A percentile compares a stretch with the other conserved stretches of the same genome.
phyloP scores from a whole-genome alignment of 2,329 filamentous ascomycete species.

The Aspergillus sp. region DNA sequence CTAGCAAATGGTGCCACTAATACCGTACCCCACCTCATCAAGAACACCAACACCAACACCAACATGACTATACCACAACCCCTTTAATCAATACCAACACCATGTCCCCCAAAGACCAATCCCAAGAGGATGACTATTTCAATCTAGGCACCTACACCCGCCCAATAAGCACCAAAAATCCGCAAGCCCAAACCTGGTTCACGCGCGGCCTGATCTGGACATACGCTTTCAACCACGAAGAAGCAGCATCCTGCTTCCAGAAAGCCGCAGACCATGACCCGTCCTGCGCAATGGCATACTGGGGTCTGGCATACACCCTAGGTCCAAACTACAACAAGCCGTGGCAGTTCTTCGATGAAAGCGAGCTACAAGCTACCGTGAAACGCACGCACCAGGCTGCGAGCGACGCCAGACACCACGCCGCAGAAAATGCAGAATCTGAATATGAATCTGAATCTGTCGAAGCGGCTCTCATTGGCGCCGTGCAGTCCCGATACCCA shows the following conservation, averaged over 20 bases:
- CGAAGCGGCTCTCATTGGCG: constrained; percentile 64
- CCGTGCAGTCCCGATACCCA: constrained; percentile 64
- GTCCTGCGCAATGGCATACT: constrained; percentile 40
- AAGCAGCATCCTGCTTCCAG: constrained; percentile 38
- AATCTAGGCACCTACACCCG: constrained; percentile 37
- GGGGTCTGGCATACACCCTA: constrained; percentile 59
- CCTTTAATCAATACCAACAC: too few relatives aligned
- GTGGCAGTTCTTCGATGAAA: constrained; percentile 67
- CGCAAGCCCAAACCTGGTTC: constrained; percentile 35
- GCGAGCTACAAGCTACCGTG: constrained; percentile 55
- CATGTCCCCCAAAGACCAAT: not conserved
- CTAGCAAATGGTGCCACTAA: not conserved
- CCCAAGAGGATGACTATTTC: constrained; percentile 21
- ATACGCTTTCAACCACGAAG: constrained; percentile 43
- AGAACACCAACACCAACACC: not conserved
- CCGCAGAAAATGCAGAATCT: constrained; percentile 5
- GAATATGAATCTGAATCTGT: constrained; percentile 23
- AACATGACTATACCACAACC: not conserved
- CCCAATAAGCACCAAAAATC: constrained; percentile 24
- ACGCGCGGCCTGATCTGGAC: constrained; percentile 35
- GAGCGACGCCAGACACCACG: constrained; percentile 43
- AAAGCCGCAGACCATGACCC: constrained; percentile 35
- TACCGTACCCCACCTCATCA: not conserved
- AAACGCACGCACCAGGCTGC: constrained; percentile 49
- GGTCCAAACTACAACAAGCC: constrained; percentile 81